A percentile compares a stretch with the other conserved stretches of the same genome.
Evolutionary conservation across 2,329 filamentous ascomycete genomes (phyloP).

Genomic region (Penicillium sp.): DNA sequence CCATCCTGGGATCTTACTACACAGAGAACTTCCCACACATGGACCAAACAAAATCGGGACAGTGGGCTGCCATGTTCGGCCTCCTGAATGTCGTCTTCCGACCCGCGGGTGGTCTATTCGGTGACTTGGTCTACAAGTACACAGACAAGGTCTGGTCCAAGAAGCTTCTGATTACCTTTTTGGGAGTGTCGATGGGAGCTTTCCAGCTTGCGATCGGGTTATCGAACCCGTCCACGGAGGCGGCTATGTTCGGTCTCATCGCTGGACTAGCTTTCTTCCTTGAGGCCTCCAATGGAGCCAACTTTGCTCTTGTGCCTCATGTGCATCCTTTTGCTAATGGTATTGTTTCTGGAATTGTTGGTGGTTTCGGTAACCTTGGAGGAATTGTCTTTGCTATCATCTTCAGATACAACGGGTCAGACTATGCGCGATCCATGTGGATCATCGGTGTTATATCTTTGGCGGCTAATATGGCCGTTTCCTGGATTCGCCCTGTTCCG

Average conservation of each 20-base stretch:
- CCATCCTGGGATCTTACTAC: conserved; percentile 60
- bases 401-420: conserved; percentile 69
- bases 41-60: conserved; percentile 54
- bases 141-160: conserved; percentile 60
- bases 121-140: conserved; percentile 55
- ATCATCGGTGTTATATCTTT: conserved; percentile 77
- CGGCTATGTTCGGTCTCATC: conserved; percentile 72
- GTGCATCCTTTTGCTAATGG: conserved; percentile 82
- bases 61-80: conserved; percentile 56
- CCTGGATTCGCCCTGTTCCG: conserved; percentile 61
- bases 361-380: conserved; percentile 78
- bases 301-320: conserved; percentile 83
- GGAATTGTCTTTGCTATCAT: conserved; percentile 81
- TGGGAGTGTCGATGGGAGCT: conserved; percentile 56
- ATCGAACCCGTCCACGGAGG: conserved; percentile 59
- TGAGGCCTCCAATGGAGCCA: conserved; percentile 81
- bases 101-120: conserved; percentile 51
- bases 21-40: conserved; percentile 54
- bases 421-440: conserved; percentile 73
- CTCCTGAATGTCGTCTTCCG: conserved; percentile 52
- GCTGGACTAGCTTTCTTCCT: conserved; percentile 77
- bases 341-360: conserved; percentile 72
- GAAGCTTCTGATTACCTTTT: conserved; percentile 59
- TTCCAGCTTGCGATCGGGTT: conserved; percentile 64
- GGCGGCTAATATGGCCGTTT: conserved; percentile 63